Base-by-base conservation (phyloP, 345 rosid species). In the Pseudoturritis turrita region DNA sequence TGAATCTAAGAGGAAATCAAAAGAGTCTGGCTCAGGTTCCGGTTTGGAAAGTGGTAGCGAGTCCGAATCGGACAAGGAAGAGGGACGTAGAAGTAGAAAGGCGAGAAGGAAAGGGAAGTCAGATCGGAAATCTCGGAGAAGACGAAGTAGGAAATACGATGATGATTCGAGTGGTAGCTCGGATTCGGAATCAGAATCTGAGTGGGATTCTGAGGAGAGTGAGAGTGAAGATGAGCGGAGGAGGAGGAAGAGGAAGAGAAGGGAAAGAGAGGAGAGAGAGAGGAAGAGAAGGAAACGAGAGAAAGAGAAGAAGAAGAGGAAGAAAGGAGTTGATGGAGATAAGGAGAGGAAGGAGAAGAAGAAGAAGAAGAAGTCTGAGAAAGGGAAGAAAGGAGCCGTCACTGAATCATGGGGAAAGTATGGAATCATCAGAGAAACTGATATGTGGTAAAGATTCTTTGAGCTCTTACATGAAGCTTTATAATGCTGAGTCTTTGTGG, bases 361-460 rank as follows among this genome's bases (percentile, higher is more conserved):
- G 66, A 61, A 81, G 76, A 77, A 83, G 80, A 81, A 81, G 54
- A 82, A 72, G 63, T 61, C 74, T 44, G 87, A 82, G 79, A 85
- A 75, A 81, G 86, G 86, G 21, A 85, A 87, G 78, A 89, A 64
- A 54, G 92, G 97, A 25, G 97, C 98, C 0, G 96, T 94, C 13
- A 94, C 98, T 52, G 79, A 94, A 58, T 91, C 81, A 7, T 91
- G 98, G 98, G 98, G 98, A 2, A 94, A 88, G 77, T 91, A 84
- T 85, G 98, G 98, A 21, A 74, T 87, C 60, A 85, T 94, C 77
- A 80, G 92, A 84, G 96, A 94, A 78, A 94, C 95, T 71, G 98
- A 94, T 59, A 91, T 94, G 98, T 94, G 97, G 97, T 94, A 85
- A 65, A 18, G 36, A 10, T 15, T 36, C 36, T 33, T n/a, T 33